Evolutionary conservation across 2,329 filamentous ascomycete species (phyloP).

Genomic region (Pestalotiopsis sp.): DNA sequence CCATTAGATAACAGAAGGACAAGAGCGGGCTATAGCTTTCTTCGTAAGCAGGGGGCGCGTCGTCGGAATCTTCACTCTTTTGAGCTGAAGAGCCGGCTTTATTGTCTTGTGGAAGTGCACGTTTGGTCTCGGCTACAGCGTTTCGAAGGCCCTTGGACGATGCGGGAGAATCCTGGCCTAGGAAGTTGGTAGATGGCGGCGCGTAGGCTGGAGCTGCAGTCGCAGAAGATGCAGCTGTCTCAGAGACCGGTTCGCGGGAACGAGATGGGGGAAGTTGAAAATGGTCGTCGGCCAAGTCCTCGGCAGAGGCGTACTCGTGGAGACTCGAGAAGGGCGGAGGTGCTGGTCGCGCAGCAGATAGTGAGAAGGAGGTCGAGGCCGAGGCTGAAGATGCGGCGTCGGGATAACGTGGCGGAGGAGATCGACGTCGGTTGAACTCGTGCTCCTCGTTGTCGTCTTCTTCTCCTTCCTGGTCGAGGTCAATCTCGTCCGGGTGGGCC

Average conservation of each 20-base stretch:
- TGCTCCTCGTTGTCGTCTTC: constrained; percentile 34
- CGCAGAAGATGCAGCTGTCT: constrained; percentile 37
- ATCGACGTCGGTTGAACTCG: constrained; percentile 41
- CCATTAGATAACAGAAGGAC: constrained; percentile 96
- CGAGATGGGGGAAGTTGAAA: constrained; percentile 28
- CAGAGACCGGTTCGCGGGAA: constrained; percentile 25
- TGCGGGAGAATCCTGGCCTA: constrained; percentile 35
- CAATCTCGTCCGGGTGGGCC: constrained; percentile 26
- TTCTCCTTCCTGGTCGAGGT: constrained; percentile 35
- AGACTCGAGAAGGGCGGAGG: constrained; percentile 65
- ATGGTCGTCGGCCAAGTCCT: constrained; percentile 31
- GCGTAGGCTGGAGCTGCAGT: constrained; percentile 60
- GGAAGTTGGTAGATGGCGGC: constrained; percentile 41
- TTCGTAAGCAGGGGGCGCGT: constrained; percentile 94
- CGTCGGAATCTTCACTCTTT: constrained; percentile 76
- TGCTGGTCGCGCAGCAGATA: constrained; percentile 37
- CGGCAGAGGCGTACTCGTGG: constrained; percentile 43
- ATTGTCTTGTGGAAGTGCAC: constrained; percentile 78
- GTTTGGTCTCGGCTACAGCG: constrained; percentile 75
- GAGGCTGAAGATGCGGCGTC: constrained; percentile 59
- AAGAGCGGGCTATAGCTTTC: constrained; percentile 92
- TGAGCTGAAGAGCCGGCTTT: constrained; percentile 72
- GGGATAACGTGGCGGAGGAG: constrained; percentile 63
- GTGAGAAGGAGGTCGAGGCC: constrained; percentile 41
- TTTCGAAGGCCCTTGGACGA: constrained; percentile 47